Evolutionary conservation across 2,329 filamentous ascomycete species (phyloP).

Genomic region (Fusarium falciforme): DNA sequence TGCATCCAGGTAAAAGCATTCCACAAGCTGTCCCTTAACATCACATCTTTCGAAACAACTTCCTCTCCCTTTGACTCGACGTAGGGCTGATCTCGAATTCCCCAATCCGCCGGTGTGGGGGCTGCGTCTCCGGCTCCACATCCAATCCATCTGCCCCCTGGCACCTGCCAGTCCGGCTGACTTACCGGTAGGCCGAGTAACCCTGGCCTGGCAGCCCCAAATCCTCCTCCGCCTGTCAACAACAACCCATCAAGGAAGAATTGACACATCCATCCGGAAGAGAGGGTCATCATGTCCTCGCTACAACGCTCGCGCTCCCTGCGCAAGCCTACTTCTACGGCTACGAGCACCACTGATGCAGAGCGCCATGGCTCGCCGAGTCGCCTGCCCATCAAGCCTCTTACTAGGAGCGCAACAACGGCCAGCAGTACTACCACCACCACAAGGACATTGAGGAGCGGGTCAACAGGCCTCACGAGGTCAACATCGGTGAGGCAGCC

Average conservation of each 20-base stretch:
- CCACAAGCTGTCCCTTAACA: neutral
- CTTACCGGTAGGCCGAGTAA: conserved; percentile 34
- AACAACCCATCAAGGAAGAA: conserved; percentile 15
- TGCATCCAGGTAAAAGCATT: neutral
- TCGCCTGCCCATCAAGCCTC: conserved; percentile 61
- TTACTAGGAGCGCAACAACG: conserved; percentile 48
- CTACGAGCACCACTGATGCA: conserved; percentile 30
- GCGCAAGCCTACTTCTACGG: conserved; percentile 53
- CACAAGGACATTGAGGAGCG: conserved; percentile 35
- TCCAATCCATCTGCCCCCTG: neutral
- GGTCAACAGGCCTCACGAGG: conserved; percentile 28
- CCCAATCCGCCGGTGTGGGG: neutral
- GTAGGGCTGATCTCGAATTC: neutral
- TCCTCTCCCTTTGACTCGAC: neutral
- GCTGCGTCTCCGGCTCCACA: neutral
- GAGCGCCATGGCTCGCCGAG: conserved; percentile 59
- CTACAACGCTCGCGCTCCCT: conserved; percentile 61
- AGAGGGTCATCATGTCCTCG: conserved; percentile 53
- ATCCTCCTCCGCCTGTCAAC: conserved; percentile 28
- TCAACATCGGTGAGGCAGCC: conserved; percentile 41
- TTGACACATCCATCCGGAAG: neutral
- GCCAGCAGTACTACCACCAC: conserved; percentile 39
- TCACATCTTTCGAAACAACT: neutral
- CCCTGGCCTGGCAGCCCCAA: conserved; percentile 13
- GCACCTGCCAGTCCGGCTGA: conserved; percentile 18